Evolutionary conservation across 1,139 yeast species (phyloP), one percentile per base, ranked within the genome.

Genomic region (Meyerozyma athensensis): DNA sequence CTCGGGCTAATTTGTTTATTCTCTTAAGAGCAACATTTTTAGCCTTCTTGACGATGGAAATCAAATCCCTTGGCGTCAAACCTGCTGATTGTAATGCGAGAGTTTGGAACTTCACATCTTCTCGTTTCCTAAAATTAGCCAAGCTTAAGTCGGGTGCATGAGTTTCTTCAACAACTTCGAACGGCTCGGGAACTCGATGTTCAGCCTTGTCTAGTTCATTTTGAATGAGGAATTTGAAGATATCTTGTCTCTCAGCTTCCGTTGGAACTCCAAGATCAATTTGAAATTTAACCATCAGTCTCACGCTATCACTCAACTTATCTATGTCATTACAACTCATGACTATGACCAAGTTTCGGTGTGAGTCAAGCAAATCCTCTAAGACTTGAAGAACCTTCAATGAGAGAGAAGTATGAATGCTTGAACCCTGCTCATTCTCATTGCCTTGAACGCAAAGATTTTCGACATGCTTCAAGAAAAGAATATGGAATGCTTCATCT

Each of bases 11-110:
- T 13, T 55, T 54, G 19, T 54, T 54, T n/a, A 76, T 44, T 43
- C 92, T 63, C 36, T 71, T 73, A 18, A 76, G 50, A 1, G 94
- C 82, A 34, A 72, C 55, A 33, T 68, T 64, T 46, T 79, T 80
- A 2, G 95, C 81, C 44, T 73, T 75, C 26, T 77, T 72, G 12
- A 87, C 76, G 41, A 92, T 86, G 0, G 92, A 79, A 8, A 68
- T 66, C 39, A 92, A 65, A 57, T 92, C 97, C 20, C 86, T 71
- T 5, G 97, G 96, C 0, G 95, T 85, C 39, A 92, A 68, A 24
- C 97, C 97, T 1, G 97, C 97, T 37, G 96, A 85, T 50, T 87
- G 96, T 38, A 86, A 64, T 0, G 97, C 86, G 33, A 92, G 63
- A 1, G 78, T 65, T 4, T 69, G 64, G 8, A 76, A 53, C 8